Evolutionary conservation across 768 basidiomycete species (phyloP), one percentile per base, ranked within the genome.

Genomic region (Lentinula edodes): DNA sequence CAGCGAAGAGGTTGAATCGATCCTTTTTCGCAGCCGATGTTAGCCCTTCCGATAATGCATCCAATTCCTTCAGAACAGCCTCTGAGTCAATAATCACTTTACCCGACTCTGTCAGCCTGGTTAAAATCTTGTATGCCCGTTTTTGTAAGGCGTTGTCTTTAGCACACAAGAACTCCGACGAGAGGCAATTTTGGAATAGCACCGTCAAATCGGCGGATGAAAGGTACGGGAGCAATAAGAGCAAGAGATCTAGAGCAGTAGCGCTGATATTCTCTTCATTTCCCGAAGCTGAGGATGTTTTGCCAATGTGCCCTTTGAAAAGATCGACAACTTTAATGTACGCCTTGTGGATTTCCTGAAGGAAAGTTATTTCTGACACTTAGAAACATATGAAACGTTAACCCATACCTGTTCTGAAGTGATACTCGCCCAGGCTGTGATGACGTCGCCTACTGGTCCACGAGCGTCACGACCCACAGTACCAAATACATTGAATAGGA

Each of bases 401-500:
- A 55, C 16, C 67, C 77, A 55, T 61, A 91, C 91, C 77, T 84
- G 71, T 61, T 88, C 81, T 20, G 83, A 84, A 38, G 94, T 88
- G 63, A 98, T 89, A 6, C 82, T 82, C 39, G 89, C 80, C 93
- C 95, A 99, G n/a, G 82, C 80, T 13, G 80, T 84, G 67, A 98
- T 91, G 48, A 93, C 93, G 58, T 95, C 93, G 18, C 95, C 93
- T 15, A 98, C 86, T 75, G 86, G 79, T 7, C 86, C 85, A 56
- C 90, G 79, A 36, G 74, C 79, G 64, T 97, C 94, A 54, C 85
- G 80, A n/a, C 82, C 84, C 36, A 91, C 85, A 62, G 83, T 92
- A 61, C 90, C 84, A 74, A 96, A 98, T n/a, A 99, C 89, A 70
- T 99, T 99, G 79, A 98, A 95, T 50, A 97, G 79, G 5, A 98